Percentiles rank a stretch among this genome's conserved stretches.
These are phyloP conservation scores for Linum usitatissimum DNA, from an alignment of 345 rosid species.

Conservation along the genomic window DNA sequence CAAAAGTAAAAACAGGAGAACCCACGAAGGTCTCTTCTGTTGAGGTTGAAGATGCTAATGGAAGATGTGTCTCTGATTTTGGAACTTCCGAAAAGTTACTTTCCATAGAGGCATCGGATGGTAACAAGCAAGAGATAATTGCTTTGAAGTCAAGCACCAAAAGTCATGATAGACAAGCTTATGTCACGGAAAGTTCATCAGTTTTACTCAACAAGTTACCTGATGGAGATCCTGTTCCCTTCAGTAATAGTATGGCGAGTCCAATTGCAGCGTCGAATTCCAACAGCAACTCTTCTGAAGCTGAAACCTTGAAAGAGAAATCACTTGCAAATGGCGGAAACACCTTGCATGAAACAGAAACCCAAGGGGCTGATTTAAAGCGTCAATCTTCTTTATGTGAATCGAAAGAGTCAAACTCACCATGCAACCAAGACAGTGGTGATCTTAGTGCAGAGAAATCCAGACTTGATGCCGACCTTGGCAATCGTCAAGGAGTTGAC, in stretches of 20 bases:
- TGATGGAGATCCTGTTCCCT: conserved; percentile 13
- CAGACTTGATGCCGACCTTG: conserved; percentile 2
- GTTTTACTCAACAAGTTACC: conserved; percentile 6
- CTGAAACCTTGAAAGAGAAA: conserved; percentile 17
- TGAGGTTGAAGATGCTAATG: conserved; percentile 19
- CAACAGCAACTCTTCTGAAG: conserved; percentile 16
- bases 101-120: conserved; percentile 20
- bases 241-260: conserved; percentile 12
- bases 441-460: conserved; percentile 9
- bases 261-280: conserved; percentile 18
- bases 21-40: conserved; percentile 17
- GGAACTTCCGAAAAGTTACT: conserved; percentile 21
- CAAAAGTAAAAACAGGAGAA: conserved; percentile 14
- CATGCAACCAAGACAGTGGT: conserved; percentile 8
- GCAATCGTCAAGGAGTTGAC: not conserved
- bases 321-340: conserved; percentile 14
- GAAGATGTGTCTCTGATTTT: conserved; percentile 13
- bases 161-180: conserved; percentile 21
- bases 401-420: conserved; percentile 14
- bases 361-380: conserved; percentile 13
- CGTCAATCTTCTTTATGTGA: conserved; percentile 14
- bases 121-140: conserved; percentile 26
- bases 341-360: conserved; percentile 9
- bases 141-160: conserved; percentile 20
- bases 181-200: conserved; percentile 20